These are phyloP conservation scores for Pestalotiopsis sp. DNA, from an alignment of 2,329 filamentous ascomycete species.

Conservation along the genomic window DNA sequence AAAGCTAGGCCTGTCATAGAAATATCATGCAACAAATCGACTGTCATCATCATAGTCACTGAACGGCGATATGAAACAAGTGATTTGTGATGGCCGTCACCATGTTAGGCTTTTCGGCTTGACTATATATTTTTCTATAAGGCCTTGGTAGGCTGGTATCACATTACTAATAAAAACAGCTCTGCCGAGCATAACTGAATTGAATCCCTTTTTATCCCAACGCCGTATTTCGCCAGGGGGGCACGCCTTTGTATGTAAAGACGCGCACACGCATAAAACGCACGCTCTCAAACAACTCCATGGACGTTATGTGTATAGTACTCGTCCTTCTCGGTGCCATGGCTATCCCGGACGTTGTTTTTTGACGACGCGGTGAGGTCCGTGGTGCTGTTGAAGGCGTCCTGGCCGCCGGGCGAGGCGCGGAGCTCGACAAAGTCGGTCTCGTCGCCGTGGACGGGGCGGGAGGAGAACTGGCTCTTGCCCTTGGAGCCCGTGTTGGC, in stretches of 20 bases:
- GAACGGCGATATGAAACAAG: not conserved
- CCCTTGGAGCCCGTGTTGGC: slow-evolving; percentile 3
- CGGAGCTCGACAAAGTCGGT: slow-evolving; percentile 11
- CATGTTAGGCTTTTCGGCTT: not conserved
- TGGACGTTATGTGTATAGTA: not conserved
- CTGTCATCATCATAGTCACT: not conserved
- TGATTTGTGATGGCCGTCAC: not conserved
- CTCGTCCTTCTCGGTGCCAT: slow-evolving; percentile 5
- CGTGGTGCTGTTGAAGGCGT: slow-evolving; percentile 9
- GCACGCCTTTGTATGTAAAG: not conserved
- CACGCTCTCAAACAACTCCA: slow-evolving; percentile 4
- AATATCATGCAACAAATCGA: not conserved
- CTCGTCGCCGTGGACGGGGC: slow-evolving; percentile 10
- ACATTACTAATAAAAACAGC: not conserved
- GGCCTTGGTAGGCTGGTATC: not conserved
- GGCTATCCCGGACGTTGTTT: not conserved
- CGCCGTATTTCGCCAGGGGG: not conserved
- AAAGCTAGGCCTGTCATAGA: not conserved
- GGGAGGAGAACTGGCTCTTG: slow-evolving; percentile 8
- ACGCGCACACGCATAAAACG: not conserved
- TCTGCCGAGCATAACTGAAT: not conserved
- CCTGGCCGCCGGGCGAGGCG: slow-evolving; percentile 4
- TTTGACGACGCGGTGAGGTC: not conserved
- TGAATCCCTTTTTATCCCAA: not conserved
- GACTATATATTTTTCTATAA: not conserved